Conservation (phyloP, 139 green algal genomes). For the Penium margaritaceum region DNA sequence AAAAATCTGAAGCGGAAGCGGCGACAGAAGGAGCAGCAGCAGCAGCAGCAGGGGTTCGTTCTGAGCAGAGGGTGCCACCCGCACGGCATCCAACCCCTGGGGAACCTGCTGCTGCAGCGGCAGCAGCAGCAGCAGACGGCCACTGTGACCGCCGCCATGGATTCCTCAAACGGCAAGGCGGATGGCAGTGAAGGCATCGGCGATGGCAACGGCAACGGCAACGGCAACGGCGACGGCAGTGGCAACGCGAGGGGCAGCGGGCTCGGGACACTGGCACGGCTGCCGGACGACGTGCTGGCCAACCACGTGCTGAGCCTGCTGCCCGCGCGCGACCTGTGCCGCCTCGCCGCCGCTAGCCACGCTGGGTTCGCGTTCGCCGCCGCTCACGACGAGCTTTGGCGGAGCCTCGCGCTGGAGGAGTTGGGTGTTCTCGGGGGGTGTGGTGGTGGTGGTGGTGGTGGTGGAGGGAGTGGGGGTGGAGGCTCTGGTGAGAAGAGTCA, state of each 20-base stretch:
- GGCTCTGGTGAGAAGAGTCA: background rate
- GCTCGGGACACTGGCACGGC: slow-evolving; percentile 62
- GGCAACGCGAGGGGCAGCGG: slow-evolving; percentile 49
- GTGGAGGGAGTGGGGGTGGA: no score
- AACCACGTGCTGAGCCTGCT: slow-evolving; percentile 57
- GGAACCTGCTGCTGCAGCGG: slow-evolving; percentile 36
- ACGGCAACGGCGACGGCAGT: no score
- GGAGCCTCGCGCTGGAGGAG: slow-evolving; percentile 64
- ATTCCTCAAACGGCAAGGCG: no score
- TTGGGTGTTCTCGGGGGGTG: no score
- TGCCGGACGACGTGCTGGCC: slow-evolving; percentile 73
- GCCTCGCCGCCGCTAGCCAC: slow-evolving; percentile 40
- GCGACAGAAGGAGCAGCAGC: slow-evolving; percentile 1
- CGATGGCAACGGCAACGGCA: no score
- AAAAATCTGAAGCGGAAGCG: no score
- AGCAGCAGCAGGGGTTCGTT: slow-evolving; percentile 12
- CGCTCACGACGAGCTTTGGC: slow-evolving; percentile 81
- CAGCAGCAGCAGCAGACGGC: no score
- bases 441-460: no score
- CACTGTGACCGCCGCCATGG: no score
- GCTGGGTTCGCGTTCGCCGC: slow-evolving; percentile 72
- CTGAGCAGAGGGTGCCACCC: slow-evolving; percentile 35
- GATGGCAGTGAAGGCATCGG: no score
- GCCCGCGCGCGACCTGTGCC: slow-evolving; percentile 46
- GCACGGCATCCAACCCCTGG: slow-evolving; percentile 36